Evolutionary conservation across 73 alveolate species (phyloP), one percentile per base, ranked within the genome.

Genomic region (Effrenium voratum): DNA sequence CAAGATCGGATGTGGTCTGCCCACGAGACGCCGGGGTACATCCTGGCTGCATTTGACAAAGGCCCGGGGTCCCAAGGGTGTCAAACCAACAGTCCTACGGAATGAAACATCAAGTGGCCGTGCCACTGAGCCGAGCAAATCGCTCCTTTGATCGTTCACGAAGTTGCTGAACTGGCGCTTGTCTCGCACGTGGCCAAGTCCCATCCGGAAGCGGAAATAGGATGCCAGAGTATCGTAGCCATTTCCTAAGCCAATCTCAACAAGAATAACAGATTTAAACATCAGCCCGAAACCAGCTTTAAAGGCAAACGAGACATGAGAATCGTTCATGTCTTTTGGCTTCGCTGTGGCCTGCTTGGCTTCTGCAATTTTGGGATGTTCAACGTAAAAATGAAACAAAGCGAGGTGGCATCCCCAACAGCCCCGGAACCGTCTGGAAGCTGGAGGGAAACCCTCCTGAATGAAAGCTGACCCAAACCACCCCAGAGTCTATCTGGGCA

Each of bases 21-120:
- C 95, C 95, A 87, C 70, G 95, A 87, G 84, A 63, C 84, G 75
- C 95, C 95, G 38, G 95, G 95, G 45, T 87, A 87, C 95, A 87
- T 87, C 95, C 95, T 87, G 95, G 24, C 50, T 40, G 77, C 40
- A 6, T 19, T 60, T 60, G 75, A 22, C 40, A 36, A 12, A 52
- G 63, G 63, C 26, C 63, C 63, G 8, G 26, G 63, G 63, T 8
- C 19, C 19, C 26, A 52, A 52, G 63, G 63, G 63, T 52, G 63
- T 52, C 19, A 12, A 12, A 19, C 63, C 63, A 52, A 12, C 63
- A 52, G 26, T 8, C 19, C 26, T 8, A 52, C 8, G 63, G n/a
- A n/a, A n/a, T n/a, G n/a, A n/a, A n/a, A n/a, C n/a, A n/a, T n/a
- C n/a, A n/a, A n/a, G n/a, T n/a, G n/a, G n/a, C n/a, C n/a, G n/a